phyloP scores from a whole-genome alignment of 2,329 filamentous ascomycete genomes.

The Aureobasidium mangrovei region DNA sequence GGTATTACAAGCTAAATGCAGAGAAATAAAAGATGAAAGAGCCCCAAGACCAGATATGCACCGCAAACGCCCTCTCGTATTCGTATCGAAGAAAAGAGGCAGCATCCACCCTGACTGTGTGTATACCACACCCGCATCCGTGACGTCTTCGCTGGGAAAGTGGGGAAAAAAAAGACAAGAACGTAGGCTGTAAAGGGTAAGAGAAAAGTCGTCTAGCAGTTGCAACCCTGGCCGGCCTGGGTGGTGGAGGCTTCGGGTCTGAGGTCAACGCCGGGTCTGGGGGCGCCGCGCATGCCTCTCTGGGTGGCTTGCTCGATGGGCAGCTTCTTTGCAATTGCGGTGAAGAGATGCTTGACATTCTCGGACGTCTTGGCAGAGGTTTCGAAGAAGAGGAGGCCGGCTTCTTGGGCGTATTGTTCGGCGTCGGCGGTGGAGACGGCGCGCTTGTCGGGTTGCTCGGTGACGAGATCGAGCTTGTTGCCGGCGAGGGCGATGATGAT shows the following conservation, averaged over 20 bases:
- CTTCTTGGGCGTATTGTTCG: slow-evolving; percentile 89
- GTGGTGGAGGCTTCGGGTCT: slow-evolving; percentile 53
- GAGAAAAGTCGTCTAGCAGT: slow-evolving; percentile 44
- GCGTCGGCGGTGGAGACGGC: slow-evolving; percentile 83
- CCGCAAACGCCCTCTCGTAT: slow-evolving; percentile 13
- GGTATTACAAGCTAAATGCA: slow-evolving; percentile 14
- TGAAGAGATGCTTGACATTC: slow-evolving; percentile 93
- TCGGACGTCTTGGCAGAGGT: slow-evolving; percentile 96
- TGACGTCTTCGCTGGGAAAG: slow-evolving; percentile 5
- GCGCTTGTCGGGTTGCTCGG: slow-evolving; percentile 89
- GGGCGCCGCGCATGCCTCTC: slow-evolving; percentile 61
- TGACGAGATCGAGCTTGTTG: slow-evolving; percentile 95
- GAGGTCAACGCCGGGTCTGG: slow-evolving; percentile 58
- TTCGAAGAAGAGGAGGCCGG: slow-evolving; percentile 93
- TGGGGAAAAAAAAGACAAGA: neutral
- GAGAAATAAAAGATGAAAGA: slow-evolving; percentile 5
- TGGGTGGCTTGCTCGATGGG: slow-evolving; percentile 94
- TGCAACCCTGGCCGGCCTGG: slow-evolving; percentile 50
- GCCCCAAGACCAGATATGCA: slow-evolving; percentile 12
- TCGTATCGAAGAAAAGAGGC: slow-evolving; percentile 10
- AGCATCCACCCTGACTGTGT: slow-evolving; percentile 7
- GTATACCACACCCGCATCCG: slow-evolving; percentile 1
- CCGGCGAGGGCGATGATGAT: slow-evolving; percentile 97
- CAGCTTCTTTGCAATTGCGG: slow-evolving; percentile 94
- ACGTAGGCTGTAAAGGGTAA: neutral